Conservation (phyloP, 257 asterid genomes). For the Pogostemon cablin region DNA sequence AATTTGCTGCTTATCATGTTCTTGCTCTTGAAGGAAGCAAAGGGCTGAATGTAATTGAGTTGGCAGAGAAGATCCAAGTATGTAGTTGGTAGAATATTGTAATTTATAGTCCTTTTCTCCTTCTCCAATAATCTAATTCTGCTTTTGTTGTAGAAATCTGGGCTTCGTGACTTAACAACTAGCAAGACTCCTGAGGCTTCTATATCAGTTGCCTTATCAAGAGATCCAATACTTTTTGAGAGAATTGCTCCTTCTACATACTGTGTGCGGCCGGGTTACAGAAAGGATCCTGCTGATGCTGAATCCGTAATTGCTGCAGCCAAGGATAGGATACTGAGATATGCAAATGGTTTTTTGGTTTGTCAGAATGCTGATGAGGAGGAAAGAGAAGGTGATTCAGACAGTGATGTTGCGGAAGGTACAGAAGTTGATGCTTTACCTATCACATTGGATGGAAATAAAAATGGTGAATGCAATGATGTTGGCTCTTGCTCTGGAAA, state of each 20-base stretch:
- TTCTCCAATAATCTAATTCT: conserved; percentile 32
- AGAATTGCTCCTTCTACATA: conserved; percentile 98
- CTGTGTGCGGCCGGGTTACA: conserved; percentile 83
- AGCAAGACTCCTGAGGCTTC: conserved; percentile 99
- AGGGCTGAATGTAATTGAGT: conserved; percentile 89
- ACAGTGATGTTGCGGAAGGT: conserved; percentile 83
- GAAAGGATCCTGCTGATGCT: conserved; percentile 97
- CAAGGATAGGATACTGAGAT: conserved; percentile 86
- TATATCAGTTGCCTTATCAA: conserved; percentile 96
- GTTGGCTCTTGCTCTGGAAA: conserved; percentile 46
- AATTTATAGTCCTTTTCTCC: background rate
- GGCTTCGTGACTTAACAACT: conserved; percentile 92
- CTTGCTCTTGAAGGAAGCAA: conserved; percentile 99
- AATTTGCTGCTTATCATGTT: conserved; percentile 99
- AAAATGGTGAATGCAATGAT: conserved; percentile 48
- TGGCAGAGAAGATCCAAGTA: conserved; percentile 98
- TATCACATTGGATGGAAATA: conserved; percentile 53
- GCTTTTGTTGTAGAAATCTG: conserved; percentile 69
- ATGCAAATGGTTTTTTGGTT: conserved; percentile 74
- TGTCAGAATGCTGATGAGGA: conserved; percentile 89
- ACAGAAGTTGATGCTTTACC: conserved; percentile 81
- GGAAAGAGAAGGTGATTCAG: conserved; percentile 95
- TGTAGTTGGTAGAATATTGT: conserved; percentile 27
- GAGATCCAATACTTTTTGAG: conserved; percentile 97
- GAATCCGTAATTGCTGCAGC: conserved; percentile 81